Percentiles rank a stretch among this genome's conserved stretches.
These are phyloP conservation scores for Ceratobasidium sp. DNA, from an alignment of 1,284 basidiomycete genomes.

Conservation along the genomic window DNA sequence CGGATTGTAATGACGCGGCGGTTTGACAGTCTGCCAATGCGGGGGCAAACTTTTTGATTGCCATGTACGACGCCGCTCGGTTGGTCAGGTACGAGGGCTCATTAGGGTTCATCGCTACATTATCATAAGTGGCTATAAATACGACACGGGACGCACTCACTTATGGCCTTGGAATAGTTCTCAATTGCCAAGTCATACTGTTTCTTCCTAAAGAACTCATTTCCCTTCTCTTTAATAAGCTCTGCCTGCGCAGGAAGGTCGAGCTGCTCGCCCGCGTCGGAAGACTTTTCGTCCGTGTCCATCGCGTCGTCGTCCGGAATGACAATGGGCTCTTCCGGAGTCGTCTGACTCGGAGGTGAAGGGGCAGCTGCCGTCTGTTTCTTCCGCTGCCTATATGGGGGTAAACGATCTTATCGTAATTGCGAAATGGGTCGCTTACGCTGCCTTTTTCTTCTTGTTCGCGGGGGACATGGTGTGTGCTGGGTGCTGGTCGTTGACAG, in stretches of 20 bases:
- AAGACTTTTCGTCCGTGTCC: constrained; percentile 17
- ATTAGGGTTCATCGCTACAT: constrained; percentile 63
- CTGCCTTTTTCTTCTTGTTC: constrained; percentile 37
- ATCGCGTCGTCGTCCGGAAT: constrained; percentile 33
- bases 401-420: not conserved
- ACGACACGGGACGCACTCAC: constrained; percentile 49
- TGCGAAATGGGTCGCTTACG: not conserved
- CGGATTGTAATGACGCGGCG: constrained; percentile 69
- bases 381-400: not conserved
- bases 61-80: constrained; percentile 86
- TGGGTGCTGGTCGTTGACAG: not conserved
- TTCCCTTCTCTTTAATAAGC: constrained; percentile 73
- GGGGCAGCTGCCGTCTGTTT: constrained; percentile 9
- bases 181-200: constrained; percentile 74
- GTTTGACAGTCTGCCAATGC: constrained; percentile 82
- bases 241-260: constrained; percentile 56
- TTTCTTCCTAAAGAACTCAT: constrained; percentile 72
- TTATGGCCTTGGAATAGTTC: constrained; percentile 79
- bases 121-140: not conserved
- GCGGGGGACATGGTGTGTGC: constrained; percentile 10
- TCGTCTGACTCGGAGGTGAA: not conserved
- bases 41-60: constrained; percentile 72
- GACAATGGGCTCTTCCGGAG: constrained; percentile 14
- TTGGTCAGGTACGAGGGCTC: constrained; percentile 84
- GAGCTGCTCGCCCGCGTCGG: not conserved